Percentiles rank a stretch among this genome's conserved stretches.
phyloP scores from a whole-genome alignment of 2,329 filamentous ascomycete species.

The Penicillium sp. region DNA sequence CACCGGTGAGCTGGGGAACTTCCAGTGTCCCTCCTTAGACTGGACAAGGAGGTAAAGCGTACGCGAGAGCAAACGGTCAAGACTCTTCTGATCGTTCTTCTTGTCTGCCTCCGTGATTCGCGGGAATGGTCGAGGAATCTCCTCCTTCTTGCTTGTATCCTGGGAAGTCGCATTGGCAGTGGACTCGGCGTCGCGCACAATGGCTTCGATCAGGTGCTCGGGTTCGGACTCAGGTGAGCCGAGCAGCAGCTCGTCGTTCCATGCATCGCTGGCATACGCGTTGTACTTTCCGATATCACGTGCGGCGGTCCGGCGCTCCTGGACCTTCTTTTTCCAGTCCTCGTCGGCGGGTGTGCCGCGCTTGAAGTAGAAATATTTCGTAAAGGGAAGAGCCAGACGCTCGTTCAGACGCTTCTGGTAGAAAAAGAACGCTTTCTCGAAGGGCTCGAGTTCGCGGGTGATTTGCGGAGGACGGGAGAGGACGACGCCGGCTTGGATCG shows the following conservation, averaged over 20 bases:
- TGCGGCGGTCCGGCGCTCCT: slow-evolving; percentile 70
- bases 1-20: slow-evolving; percentile 72
- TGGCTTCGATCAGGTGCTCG: slow-evolving; percentile 61
- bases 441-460: slow-evolving; percentile 76
- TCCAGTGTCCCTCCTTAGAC: slow-evolving; percentile 66
- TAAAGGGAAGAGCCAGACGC: slow-evolving; percentile 80
- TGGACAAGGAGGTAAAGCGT: slow-evolving; percentile 87
- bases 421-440: slow-evolving; percentile 91
- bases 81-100: slow-evolving; percentile 67
- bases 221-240: slow-evolving; percentile 65
- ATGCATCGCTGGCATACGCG: slow-evolving; percentile 67
- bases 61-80: slow-evolving; percentile 74
- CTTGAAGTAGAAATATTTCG: slow-evolving; percentile 92
- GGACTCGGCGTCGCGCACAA: slow-evolving; percentile 70
- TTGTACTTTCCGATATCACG: slow-evolving; percentile 84
- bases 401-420: slow-evolving; percentile 98
- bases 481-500: slow-evolving; percentile 65
- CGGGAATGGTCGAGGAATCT: slow-evolving; percentile 65
- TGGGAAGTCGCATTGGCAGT: slow-evolving; percentile 39
- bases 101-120: slow-evolving; percentile 74
- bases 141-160: slow-evolving; percentile 53
- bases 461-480: slow-evolving; percentile 84
- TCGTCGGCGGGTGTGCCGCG: slow-evolving; percentile 75
- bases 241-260: slow-evolving; percentile 87
- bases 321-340: slow-evolving; percentile 85